Base-by-base conservation (phyloP, 495 filamentous ascomycete species). In the Achaetomiella virescens region DNA sequence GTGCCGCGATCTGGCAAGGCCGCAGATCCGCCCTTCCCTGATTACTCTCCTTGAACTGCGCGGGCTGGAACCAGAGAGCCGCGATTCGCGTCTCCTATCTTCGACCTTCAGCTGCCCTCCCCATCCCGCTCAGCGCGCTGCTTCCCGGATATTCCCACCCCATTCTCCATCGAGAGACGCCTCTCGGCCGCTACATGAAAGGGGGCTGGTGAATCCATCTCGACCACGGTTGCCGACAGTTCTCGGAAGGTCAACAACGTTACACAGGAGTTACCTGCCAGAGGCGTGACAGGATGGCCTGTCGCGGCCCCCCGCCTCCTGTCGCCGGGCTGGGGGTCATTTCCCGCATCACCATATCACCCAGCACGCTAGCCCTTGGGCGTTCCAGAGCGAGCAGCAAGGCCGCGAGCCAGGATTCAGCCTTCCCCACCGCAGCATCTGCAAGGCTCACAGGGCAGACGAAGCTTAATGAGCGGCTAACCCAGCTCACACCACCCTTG, bases 371-470 rank as follows among this genome's bases (percentile, higher is more conserved):
- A 31, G 27, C 27, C 27, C 27, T n/a, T 31, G 27, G 27, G 27
- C 9, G 27, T 35, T 48, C 44, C 44, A 6, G 22, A 35, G 45
- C 27, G 29, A 51, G 36, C 33, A 47, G 9, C 27, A 40, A 40
- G 48, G 36, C 48, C 48, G 24, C n/a, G 1, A n/a, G 11, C 17
- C 9, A 31, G 21, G 15, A 15, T 27, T 38, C 52, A 54, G 31
- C 52, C 29, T 27, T 6, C 42, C 51, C 41, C 41, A 37, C 52
- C 18, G 4, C 14, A 10, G 7, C 6, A 5, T 33, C 25, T 42
- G 43, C 31, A 45, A 54, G 52, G 52, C 50, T 44, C 50, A 36
- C 38, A 54, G 29, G 33, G 42, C 42, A 29, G 35, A 47, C 46
- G 20, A 54, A 47, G 42, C 52, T 54, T 42, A 38, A 25, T 50